These are phyloP conservation scores for Populus hybrid DNA, from an alignment of 441 rosid genomes.

Conservation along the genomic window DNA sequence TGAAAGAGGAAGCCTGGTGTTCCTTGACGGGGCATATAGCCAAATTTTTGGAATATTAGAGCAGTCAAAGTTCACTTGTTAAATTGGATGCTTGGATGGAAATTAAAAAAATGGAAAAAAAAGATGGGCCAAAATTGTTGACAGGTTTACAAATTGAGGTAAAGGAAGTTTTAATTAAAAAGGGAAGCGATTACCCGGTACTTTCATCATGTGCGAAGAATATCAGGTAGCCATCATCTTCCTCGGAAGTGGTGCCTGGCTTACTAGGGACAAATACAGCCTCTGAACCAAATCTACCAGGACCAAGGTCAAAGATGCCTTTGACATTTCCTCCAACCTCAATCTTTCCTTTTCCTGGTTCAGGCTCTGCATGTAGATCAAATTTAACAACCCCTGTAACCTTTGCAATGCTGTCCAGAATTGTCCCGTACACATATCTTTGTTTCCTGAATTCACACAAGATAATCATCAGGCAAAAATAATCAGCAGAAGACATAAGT, in stretches of 20 bases:
- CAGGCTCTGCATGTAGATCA: conserved; percentile 85
- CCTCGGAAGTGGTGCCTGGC: conserved; percentile 60
- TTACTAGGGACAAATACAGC: conserved; percentile 82
- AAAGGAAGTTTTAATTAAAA: neutral
- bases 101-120: neutral
- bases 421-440: conserved; percentile 94
- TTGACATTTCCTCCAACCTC: conserved; percentile 88
- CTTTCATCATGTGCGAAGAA: conserved; percentile 85
- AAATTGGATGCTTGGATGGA: neutral
- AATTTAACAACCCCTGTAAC: conserved; percentile 80
- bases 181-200: conserved; percentile 52
- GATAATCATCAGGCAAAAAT: conserved; percentile 10
- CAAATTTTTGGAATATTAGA: neutral
- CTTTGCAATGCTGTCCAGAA: conserved; percentile 82
- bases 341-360: conserved; percentile 55
- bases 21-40: neutral
- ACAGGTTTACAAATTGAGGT: neutral
- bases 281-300: conserved; percentile 89
- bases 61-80: neutral
- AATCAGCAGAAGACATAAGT: conserved; percentile 1
- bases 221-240: conserved; percentile 93
- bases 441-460: conserved; percentile 62
- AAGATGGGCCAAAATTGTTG: neutral
- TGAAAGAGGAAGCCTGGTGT: neutral
- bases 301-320: conserved; percentile 82